Evolutionary conservation across 495 filamentous ascomycete genomes (phyloP).

Genomic region (Daldinia grandis): DNA sequence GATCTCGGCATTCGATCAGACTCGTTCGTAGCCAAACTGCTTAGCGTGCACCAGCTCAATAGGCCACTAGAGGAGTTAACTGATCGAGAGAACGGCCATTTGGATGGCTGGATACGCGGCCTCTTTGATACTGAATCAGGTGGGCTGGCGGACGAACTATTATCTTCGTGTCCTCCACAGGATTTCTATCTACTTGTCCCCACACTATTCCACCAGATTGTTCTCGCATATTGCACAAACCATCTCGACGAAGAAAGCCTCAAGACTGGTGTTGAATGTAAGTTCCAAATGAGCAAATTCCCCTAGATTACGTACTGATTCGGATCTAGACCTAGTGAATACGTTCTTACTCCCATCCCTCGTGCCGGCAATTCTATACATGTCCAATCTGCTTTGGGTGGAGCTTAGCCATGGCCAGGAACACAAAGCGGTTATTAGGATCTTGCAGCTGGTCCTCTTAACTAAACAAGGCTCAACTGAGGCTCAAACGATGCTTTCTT

Average conservation of each 20-base stretch:
- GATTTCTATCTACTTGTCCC: slow-evolving; percentile 93
- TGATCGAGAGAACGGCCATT: slow-evolving; percentile 77
- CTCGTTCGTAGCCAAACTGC: slow-evolving; percentile 82
- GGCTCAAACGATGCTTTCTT: slow-evolving; percentile 79
- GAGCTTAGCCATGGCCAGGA: slow-evolving; percentile 43
- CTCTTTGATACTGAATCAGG: slow-evolving; percentile 87
- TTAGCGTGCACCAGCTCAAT: slow-evolving; percentile 69
- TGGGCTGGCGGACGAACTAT: slow-evolving; percentile 77
- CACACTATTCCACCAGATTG: slow-evolving; percentile 85
- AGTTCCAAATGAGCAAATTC: slow-evolving; percentile 42
- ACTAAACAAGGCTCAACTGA: slow-evolving; percentile 82
- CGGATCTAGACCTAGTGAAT: slow-evolving; percentile 75
- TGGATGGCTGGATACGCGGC: slow-evolving; percentile 85
- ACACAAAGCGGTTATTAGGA: slow-evolving; percentile 73
- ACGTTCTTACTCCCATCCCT: slow-evolving; percentile 90
- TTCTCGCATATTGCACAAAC: slow-evolving; percentile 75
- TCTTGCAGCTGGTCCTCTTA: slow-evolving; percentile 78
- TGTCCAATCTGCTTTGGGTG: slow-evolving; percentile 84
- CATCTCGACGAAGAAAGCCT: slow-evolving; percentile 80
- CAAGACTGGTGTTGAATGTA: slow-evolving; percentile 88
- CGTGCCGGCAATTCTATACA: slow-evolving; percentile 80
- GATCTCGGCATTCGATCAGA: slow-evolving; percentile 72
- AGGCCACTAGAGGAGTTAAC: slow-evolving; percentile 71
- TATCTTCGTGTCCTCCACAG: slow-evolving; percentile 90
- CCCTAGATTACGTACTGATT: slow-evolving; percentile 11